These are phyloP conservation scores for Pneumocystis murina DNA, from an alignment of 1,139 yeast species.

Conservation along the genomic window DNA sequence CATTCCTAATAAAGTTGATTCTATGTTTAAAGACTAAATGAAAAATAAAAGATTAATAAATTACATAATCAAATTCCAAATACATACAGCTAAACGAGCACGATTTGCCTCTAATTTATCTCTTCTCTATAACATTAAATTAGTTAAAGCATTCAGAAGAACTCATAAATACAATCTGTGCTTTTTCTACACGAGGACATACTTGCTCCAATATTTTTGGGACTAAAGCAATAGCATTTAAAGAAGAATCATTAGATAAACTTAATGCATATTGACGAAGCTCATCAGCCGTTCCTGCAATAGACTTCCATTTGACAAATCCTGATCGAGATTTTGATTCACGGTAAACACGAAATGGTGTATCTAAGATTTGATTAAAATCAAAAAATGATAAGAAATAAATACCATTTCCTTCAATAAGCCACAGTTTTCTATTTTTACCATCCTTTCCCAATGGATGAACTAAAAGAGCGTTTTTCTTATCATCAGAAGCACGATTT, in stretches of 20 bases:
- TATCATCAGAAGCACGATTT: background rate
- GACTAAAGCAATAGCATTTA: background rate
- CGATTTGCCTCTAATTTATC: background rate
- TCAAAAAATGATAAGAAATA: background rate
- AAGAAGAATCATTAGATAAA: background rate
- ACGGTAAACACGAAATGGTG: slow-evolving; percentile 1
- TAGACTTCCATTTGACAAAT: background rate
- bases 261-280: background rate
- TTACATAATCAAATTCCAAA: background rate
- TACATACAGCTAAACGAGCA: background rate
- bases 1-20: background rate
- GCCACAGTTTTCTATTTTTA: background rate
- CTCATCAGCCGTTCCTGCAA: background rate
- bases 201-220: background rate
- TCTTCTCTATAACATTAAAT: background rate
- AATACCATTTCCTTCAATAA: slow-evolving; percentile 1
- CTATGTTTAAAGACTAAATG: slow-evolving; percentile 1
- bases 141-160: background rate
- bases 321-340: background rate
- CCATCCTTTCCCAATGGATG: background rate
- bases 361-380: background rate
- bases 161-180: background rate
- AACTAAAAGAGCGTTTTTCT: background rate
- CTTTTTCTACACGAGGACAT: slow-evolving; percentile 1
- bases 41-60: background rate